These are phyloP conservation scores for Hibiscus mutabilis DNA, from an alignment of 345 rosid genomes.

Conservation along the genomic window DNA sequence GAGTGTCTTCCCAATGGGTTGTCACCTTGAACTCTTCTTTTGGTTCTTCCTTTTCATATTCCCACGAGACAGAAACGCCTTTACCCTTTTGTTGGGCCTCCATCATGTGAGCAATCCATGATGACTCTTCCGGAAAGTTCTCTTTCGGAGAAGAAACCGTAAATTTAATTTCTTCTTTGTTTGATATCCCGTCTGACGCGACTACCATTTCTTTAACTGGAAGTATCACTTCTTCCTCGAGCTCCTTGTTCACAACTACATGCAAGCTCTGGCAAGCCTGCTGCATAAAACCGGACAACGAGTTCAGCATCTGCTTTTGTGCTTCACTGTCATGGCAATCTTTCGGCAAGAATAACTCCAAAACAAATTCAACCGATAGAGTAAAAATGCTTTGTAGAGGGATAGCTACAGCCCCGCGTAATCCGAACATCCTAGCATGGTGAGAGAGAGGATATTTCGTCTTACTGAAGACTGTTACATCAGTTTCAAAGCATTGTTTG, in stretches of 20 bases:
- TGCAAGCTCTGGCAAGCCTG: conserved; percentile 45
- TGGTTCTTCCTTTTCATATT: conserved; percentile 47
- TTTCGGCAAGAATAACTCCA: conserved; percentile 81
- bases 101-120: conserved; percentile 53
- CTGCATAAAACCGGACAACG: conserved; percentile 40
- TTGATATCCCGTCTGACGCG: conserved; percentile 21
- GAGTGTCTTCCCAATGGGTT: conserved; percentile 34
- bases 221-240: conserved; percentile 37
- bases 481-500: conserved; percentile 59
- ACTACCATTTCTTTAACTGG: conserved; percentile 27
- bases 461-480: conserved; percentile 58
- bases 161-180: conserved; percentile 22
- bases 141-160: conserved; percentile 34
- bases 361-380: conserved; percentile 56
- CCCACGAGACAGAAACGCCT: conserved; percentile 56
- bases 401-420: conserved; percentile 68
- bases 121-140: conserved; percentile 35
- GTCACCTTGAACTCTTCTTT: conserved; percentile 54
- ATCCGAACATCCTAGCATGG: conserved; percentile 70
- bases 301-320: conserved; percentile 40
- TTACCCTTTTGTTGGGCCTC: conserved; percentile 59
- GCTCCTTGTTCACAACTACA: conserved; percentile 46
- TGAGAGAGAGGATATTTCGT: conserved; percentile 76
- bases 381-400: conserved; percentile 44
- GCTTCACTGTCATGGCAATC: conserved; percentile 43